These are phyloP conservation scores for Diaporthe citrichinensis DNA, from an alignment of 2,329 filamentous ascomycete species.

Conservation along the genomic window DNA sequence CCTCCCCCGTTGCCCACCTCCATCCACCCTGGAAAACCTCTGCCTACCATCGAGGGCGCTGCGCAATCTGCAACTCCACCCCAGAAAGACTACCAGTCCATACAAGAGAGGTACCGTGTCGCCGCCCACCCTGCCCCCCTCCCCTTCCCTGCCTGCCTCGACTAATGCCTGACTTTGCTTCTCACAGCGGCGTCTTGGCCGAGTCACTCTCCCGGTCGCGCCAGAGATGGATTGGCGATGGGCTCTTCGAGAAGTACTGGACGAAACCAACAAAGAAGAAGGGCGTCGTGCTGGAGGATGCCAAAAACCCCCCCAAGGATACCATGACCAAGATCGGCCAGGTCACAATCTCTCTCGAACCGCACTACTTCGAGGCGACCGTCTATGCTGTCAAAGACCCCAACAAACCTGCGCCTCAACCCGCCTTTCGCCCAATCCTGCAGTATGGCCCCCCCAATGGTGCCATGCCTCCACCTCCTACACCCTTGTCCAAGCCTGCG, in stretches of 20 bases:
- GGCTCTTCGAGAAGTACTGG: slow-evolving; percentile 84
- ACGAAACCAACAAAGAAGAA: slow-evolving; percentile 79
- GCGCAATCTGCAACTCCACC: slow-evolving; percentile 76
- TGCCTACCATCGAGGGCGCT: slow-evolving; percentile 76
- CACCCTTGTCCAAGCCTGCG: slow-evolving; percentile 48
- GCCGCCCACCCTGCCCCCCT: slow-evolving; percentile 31
- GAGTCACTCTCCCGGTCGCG: slow-evolving; percentile 82
- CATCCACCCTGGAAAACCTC: slow-evolving; percentile 74
- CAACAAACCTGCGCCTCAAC: slow-evolving; percentile 61
- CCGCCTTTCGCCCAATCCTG: slow-evolving; percentile 67
- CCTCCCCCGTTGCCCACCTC: slow-evolving; percentile 70
- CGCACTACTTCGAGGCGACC: slow-evolving; percentile 83
- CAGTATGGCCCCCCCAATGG: slow-evolving; percentile 77
- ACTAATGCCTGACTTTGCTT: neutral
- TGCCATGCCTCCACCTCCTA: slow-evolving; percentile 68
- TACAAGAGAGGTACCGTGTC: slow-evolving; percentile 76
- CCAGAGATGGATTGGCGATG: slow-evolving; percentile 79
- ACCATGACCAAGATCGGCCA: slow-evolving; percentile 81
- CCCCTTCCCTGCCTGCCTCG: neutral
- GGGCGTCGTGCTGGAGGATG: slow-evolving; percentile 73
- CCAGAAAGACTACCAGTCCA: slow-evolving; percentile 77
- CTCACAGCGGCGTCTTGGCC: slow-evolving; percentile 76
- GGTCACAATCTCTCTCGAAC: slow-evolving; percentile 82
- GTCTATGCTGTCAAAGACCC: slow-evolving; percentile 80
- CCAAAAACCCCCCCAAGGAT: slow-evolving; percentile 78